These are phyloP conservation scores for Jatropha multifida DNA, from an alignment of 441 rosid genomes.

Conservation along the genomic window DNA sequence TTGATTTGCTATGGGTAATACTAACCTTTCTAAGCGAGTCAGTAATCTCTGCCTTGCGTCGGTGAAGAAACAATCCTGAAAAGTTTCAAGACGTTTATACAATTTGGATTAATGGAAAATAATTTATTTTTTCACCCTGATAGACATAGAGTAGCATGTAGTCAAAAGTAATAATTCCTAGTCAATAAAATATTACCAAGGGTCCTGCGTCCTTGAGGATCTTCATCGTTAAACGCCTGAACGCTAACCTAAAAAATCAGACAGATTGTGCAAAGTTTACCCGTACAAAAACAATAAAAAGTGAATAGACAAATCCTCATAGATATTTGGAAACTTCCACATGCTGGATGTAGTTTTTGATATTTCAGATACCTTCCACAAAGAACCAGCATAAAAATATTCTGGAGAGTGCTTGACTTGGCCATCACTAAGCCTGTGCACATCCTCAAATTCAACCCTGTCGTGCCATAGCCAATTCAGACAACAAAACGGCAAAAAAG, in stretches of 20 bases:
- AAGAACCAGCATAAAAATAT: conserved; percentile 90
- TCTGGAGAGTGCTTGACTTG: conserved; percentile 97
- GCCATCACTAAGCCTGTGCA: conserved; percentile 82
- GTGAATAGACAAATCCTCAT: not conserved
- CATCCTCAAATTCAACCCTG: conserved; percentile 91
- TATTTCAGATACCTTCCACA: conserved; percentile 80
- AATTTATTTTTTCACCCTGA: not conserved
- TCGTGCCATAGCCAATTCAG: conserved; percentile 28
- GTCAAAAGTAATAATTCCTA: conserved; percentile 11
- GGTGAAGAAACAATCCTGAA: conserved; percentile 91
- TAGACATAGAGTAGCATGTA: conserved; percentile 9
- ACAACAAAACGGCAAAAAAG: conserved; percentile 16
- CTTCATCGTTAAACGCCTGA: conserved; percentile 94
- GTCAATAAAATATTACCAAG: conserved; percentile 51
- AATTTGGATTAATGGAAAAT: not conserved
- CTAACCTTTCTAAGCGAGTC: conserved; percentile 77
- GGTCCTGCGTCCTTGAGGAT: conserved; percentile 95
- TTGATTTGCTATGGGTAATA: conserved; percentile 1
- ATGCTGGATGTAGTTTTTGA: not conserved
- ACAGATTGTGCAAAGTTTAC: conserved; percentile 18
- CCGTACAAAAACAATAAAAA: not conserved
- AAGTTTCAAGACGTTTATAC: conserved; percentile 5
- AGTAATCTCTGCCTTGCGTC: conserved; percentile 77
- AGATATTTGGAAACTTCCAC: not conserved
- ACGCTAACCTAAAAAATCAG: conserved; percentile 68